Conservation (phyloP, 1,284 basidiomycete species). For the Stereum hirsutum region DNA sequence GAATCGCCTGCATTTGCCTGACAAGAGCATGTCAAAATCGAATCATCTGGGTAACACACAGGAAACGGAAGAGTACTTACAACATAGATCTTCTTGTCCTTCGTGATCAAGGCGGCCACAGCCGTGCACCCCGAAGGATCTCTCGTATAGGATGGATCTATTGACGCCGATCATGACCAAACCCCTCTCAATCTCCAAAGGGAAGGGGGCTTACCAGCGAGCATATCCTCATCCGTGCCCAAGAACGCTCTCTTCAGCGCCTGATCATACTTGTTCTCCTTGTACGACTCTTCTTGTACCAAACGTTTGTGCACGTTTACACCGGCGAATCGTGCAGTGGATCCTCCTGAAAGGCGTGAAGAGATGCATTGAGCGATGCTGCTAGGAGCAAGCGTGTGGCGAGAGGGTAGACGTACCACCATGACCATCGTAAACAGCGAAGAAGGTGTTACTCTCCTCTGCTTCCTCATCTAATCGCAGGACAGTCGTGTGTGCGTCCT, state of each 20-base stretch:
- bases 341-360: slow-evolving; percentile 48
- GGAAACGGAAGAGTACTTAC: slow-evolving; percentile 31
- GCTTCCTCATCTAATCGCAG: slow-evolving; percentile 51
- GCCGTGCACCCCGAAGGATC: slow-evolving; percentile 98
- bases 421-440: slow-evolving; percentile 98
- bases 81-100: slow-evolving; percentile 73
- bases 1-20: slow-evolving; percentile 99
- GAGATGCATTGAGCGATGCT: too few relatives aligned
- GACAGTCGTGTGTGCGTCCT: slow-evolving; percentile 90
- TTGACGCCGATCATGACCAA: neutral
- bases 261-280: slow-evolving; percentile 56
- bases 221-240: slow-evolving; percentile 90
- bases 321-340: slow-evolving; percentile 88
- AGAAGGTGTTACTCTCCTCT: slow-evolving; percentile 67
- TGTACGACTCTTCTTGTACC: slow-evolving; percentile 66
- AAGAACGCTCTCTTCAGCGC: slow-evolving; percentile 89
- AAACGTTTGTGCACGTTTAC: slow-evolving; percentile 83
- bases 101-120: slow-evolving; percentile 79
- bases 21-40: slow-evolving; percentile 1
- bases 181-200: neutral
- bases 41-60: neutral
- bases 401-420: slow-evolving; percentile 58
- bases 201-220: slow-evolving; percentile 52
- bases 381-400: slow-evolving; percentile 3
- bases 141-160: slow-evolving; percentile 80